Evolutionary conservation across 2,329 filamentous ascomycete species (phyloP).

Genomic region (Calonectria naviculata): DNA sequence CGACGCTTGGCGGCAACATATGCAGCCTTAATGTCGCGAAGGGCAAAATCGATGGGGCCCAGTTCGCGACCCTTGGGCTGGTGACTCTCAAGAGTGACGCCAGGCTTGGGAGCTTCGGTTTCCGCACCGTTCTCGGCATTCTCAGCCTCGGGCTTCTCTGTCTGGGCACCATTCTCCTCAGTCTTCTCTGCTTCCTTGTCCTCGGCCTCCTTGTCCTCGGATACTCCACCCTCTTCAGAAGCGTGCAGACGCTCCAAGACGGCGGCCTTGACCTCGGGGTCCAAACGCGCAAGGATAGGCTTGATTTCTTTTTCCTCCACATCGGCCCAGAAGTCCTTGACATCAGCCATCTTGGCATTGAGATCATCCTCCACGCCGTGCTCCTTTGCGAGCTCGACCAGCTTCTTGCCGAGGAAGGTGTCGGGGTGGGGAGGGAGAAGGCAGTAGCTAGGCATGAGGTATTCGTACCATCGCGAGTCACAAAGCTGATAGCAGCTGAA

Average conservation of each 20-base stretch:
- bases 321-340: slow-evolving; percentile 83
- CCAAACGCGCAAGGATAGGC: slow-evolving; percentile 71
- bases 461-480: slow-evolving; percentile 97
- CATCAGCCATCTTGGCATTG: slow-evolving; percentile 77
- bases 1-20: slow-evolving; percentile 85
- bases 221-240: slow-evolving; percentile 44
- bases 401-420: slow-evolving; percentile 84
- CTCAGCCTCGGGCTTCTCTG: slow-evolving; percentile 37
- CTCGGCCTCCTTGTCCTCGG: slow-evolving; percentile 33
- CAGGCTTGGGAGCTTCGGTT: slow-evolving; percentile 35
- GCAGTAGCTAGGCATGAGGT: slow-evolving; percentile 92
- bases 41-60: slow-evolving; percentile 69
- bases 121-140: too few species aligned
- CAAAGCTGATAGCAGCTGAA: slow-evolving; percentile 97
- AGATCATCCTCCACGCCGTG: slow-evolving; percentile 78
- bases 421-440: slow-evolving; percentile 92
- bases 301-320: slow-evolving; percentile 85
- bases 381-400: slow-evolving; percentile 82
- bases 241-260: slow-evolving; percentile 72
- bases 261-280: slow-evolving; percentile 70
- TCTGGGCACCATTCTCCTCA: slow-evolving; percentile 24
- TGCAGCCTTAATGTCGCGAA: slow-evolving; percentile 81
- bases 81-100: slow-evolving; percentile 41
- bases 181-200: slow-evolving; percentile 34
- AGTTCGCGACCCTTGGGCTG: slow-evolving; percentile 56